Evolutionary conservation across 352 stramenopile genomes (phyloP).

Genomic region (Globisporangium solare): DNA sequence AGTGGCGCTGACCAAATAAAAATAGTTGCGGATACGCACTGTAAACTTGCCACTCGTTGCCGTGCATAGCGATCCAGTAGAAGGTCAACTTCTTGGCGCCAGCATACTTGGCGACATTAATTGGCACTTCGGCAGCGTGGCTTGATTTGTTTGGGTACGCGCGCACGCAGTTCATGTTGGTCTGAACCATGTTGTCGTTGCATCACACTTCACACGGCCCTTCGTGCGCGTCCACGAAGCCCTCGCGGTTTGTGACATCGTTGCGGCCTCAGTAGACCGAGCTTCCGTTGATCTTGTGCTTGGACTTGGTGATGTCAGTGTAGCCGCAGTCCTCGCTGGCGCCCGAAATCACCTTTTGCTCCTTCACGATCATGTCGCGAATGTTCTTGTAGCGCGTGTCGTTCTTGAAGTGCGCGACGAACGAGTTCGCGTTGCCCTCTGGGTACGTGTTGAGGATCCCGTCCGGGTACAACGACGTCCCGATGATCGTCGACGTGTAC

Average conservation of each 20-base stretch:
- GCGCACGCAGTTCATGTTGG: conserved; percentile 32
- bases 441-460: conserved; percentile 8
- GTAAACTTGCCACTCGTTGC: conserved; percentile 40
- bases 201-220: conserved; percentile 47
- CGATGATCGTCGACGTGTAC: conserved; percentile 8
- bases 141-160: conserved; percentile 27
- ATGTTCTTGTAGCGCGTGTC: conserved; percentile 5
- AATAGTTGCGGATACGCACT: conserved; percentile 18
- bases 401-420: conserved; percentile 12
- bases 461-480: conserved; percentile 7
- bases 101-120: conserved; percentile 24
- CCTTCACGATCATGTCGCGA: conserved; percentile 9
- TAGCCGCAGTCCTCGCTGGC: conserved; percentile 11
- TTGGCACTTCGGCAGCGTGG: conserved; percentile 24
- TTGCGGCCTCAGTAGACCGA: conserved; percentile 32
- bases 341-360: background rate
- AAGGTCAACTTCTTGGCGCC: conserved; percentile 27
- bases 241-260: conserved; percentile 16
- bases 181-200: conserved; percentile 31
- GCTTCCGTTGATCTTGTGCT: conserved; percentile 21
- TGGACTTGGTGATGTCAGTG: conserved; percentile 18
- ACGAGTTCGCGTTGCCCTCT: conserved; percentile 10
- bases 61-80: conserved; percentile 43
- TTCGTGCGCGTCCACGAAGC: conserved; percentile 33
- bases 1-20: too few relatives aligned